A percentile compares a stretch with the other conserved stretches of the same genome.
Evolutionary conservation across 371 early-diverging fungal genomes (phyloP).

Genomic region (Rhizopus sp.): DNA sequence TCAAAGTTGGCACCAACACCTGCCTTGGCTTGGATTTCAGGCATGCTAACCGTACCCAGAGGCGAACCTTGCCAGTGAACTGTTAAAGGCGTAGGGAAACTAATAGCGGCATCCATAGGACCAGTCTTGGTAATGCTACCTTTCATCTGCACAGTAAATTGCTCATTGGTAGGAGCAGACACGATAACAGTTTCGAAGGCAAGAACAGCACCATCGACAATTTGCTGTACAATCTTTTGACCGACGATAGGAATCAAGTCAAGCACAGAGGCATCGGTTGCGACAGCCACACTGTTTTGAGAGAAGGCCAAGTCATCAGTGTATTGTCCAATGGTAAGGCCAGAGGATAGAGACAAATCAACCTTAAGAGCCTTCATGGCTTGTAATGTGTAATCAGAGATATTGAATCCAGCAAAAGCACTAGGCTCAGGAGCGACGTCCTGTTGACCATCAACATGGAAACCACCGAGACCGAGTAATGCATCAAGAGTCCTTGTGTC

Average conservation of each 20-base stretch:
- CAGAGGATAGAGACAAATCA: conserved; percentile 55
- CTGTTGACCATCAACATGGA: conserved; percentile 40
- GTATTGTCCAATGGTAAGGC: conserved; percentile 56
- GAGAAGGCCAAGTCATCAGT: conserved; percentile 43
- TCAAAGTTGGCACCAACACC: conserved; percentile 52
- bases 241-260: conserved; percentile 58
- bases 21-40: conserved; percentile 44
- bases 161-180: conserved; percentile 48
- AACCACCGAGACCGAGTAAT: conserved; percentile 50
- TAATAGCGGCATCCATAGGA: conserved; percentile 61
- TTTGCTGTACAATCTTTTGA: conserved; percentile 59
- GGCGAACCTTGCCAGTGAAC: conserved; percentile 53
- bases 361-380: conserved; percentile 56
- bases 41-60: conserved; percentile 54
- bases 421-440: conserved; percentile 39
- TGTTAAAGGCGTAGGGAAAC: conserved; percentile 50
- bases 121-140: conserved; percentile 64
- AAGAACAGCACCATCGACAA: conserved; percentile 56
- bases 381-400: conserved; percentile 49
- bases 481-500: conserved; percentile 53
- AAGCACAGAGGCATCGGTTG: conserved; percentile 49
- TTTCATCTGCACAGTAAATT: conserved; percentile 57
- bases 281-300: conserved; percentile 48
- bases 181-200: conserved; percentile 50
- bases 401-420: conserved; percentile 50